Conservation (phyloP, 2,329 filamentous ascomycete genomes). For the Phialocephala subalpina region DNA sequence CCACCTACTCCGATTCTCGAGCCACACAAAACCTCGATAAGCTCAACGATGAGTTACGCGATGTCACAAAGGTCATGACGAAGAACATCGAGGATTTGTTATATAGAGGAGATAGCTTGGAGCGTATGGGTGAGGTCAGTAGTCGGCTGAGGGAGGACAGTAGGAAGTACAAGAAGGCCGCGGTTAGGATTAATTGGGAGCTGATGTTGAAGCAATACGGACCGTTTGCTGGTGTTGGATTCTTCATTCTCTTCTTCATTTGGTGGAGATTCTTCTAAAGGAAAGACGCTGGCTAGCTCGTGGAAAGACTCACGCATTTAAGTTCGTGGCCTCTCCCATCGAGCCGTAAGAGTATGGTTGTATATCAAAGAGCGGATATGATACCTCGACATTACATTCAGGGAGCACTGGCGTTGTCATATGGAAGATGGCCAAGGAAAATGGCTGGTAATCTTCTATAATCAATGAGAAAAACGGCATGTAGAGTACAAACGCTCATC, state of each 20-base stretch:
- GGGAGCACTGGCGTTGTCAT: neutral
- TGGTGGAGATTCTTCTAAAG: slow-evolving; percentile 25
- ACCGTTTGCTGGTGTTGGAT: slow-evolving; percentile 66
- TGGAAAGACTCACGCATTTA: neutral
- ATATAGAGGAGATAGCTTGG: slow-evolving; percentile 91
- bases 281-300: neutral
- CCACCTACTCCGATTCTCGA: slow-evolving; percentile 91
- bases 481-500: neutral
- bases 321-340: neutral
- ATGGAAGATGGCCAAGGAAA: neutral
- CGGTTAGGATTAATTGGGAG: slow-evolving; percentile 98
- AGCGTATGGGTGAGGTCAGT: slow-evolving; percentile 97
- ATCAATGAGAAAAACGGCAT: neutral
- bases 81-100: slow-evolving; percentile 99
- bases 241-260: slow-evolving; percentile 19
- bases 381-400: slow-evolving; percentile 8
- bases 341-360: slow-evolving; percentile 1
- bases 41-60: slow-evolving; percentile 94
- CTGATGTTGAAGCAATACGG: slow-evolving; percentile 96
- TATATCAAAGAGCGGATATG: slow-evolving; percentile 4
- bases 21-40: slow-evolving; percentile 93
- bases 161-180: slow-evolving; percentile 91
- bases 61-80: slow-evolving; percentile 99
- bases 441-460: neutral
- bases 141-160: slow-evolving; percentile 88